Base-by-base conservation (phyloP, 1,284 basidiomycete genomes). In the Papiliotrema nemorosa region DNA sequence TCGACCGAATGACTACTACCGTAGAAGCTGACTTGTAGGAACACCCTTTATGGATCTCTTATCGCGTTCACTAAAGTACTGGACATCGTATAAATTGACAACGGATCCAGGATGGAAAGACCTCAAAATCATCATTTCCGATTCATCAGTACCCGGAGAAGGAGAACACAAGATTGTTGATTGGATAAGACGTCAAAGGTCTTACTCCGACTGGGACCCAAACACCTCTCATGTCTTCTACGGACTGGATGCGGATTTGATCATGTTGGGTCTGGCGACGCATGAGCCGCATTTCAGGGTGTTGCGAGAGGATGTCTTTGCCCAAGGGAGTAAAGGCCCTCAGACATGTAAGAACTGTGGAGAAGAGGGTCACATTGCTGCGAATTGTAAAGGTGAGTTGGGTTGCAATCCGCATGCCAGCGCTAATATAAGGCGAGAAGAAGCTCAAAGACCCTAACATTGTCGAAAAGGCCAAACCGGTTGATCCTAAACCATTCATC, bases 121-220 rank as follows among this genome's bases (percentile, higher is more conserved):
- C 29, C 50, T 97, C 36, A 85, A 97, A 79, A 88, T 99, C 57
- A 86, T 98, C 59, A 90, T 99, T 55, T 98, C 96, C 2, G 96
- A 98, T 64, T 90, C 94, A 2, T 87, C 88, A 50, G 96, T 98
- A 10, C 94, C 94, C 1, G 94, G 94, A 59, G 96, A 99, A 76
- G 96, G 96, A 69, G 96, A 99, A 74, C 96, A 99, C 78, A 99
- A 99, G 79, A 97, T 99, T 62, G 97, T 99, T 90, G 96, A 98
- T 69, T 97, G 84, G 73, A 96, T 99, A 59, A 81, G 96, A 53
- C 82, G 93, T 43, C 92, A 97, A 67, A 82, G 96, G 44, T 80
- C 82, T 42, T 88, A 96, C 67, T 82, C 84, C 29, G 86, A 85
- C 12, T 87, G 97, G 77, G 87, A 98, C 73, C 86, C 96, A 26